Evolutionary conservation across 192 early-diverging fungal species (phyloP).

Genomic region (Rhizoclosmatium sp.): DNA sequence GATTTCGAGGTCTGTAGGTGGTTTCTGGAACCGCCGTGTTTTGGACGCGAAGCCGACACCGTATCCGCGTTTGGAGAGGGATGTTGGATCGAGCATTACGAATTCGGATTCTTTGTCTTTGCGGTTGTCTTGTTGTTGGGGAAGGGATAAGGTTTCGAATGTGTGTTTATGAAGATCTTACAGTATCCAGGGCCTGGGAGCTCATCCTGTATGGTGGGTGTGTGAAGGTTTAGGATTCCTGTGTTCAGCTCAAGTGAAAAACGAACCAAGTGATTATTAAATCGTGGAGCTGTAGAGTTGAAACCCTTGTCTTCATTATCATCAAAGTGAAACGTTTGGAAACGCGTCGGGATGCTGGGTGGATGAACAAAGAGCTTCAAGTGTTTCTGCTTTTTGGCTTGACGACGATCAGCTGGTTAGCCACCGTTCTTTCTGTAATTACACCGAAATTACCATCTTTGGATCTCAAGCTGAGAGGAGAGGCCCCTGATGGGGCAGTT

Average conservation of each 20-base stretch:
- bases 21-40: constrained; percentile 47
- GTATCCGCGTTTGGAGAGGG: constrained; percentile 53
- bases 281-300: constrained; percentile 53
- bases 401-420: neutral
- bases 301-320: constrained; percentile 59
- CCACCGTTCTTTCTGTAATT: neutral
- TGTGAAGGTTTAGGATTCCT: neutral
- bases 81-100: constrained; percentile 37
- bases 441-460: neutral
- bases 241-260: neutral
- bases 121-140: constrained; percentile 20
- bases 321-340: constrained; percentile 62
- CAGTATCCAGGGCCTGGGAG: constrained; percentile 65
- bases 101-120: constrained; percentile 24
- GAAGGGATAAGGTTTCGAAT: neutral
- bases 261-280: constrained; percentile 42
- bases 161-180: neutral
- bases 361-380: constrained; percentile 60
- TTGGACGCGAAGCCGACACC: constrained; percentile 60
- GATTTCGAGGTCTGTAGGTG: constrained; percentile 45
- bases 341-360: constrained; percentile 59
- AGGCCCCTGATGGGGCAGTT: neutral
- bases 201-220: constrained; percentile 43
- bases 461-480: constrained; percentile 10
- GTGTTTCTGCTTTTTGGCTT: constrained; percentile 35